These are phyloP conservation scores for Knufia petricola DNA, from an alignment of 2,329 filamentous ascomycete genomes.

Conservation along the genomic window DNA sequence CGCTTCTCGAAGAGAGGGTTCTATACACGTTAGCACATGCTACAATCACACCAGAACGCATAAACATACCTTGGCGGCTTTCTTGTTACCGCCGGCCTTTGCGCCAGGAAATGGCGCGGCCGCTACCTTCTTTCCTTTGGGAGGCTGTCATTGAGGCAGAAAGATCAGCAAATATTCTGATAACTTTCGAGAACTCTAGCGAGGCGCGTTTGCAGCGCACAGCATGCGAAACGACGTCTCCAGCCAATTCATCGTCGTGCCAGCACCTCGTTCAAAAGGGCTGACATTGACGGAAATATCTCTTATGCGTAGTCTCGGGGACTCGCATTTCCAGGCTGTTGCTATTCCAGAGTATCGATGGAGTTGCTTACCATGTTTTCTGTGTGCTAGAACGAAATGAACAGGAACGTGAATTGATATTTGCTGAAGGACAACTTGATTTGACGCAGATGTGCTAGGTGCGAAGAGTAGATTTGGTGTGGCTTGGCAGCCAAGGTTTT, in stretches of 20 bases:
- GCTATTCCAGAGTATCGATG: background rate
- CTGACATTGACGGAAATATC: background rate
- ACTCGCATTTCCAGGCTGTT: constrained; percentile 1
- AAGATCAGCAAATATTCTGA: constrained; percentile 74
- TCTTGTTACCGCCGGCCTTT: constrained; percentile 81
- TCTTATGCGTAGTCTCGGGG: background rate
- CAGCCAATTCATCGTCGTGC: constrained; percentile 37
- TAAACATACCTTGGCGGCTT: constrained; percentile 81
- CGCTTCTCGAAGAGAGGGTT: constrained; percentile 99
- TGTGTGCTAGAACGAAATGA: background rate
- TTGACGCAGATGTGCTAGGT: too few relatives aligned
- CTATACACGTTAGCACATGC: constrained; percentile 39
- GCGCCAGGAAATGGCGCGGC: constrained; percentile 91
- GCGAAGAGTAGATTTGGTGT: too few relatives aligned
- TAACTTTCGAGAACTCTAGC: constrained; percentile 78
- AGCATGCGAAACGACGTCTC: constrained; percentile 39
- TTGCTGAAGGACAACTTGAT: background rate
- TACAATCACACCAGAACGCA: background rate
- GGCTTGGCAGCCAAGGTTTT: too few relatives aligned
- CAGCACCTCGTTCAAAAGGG: constrained; percentile 8
- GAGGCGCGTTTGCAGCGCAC: constrained; percentile 48
- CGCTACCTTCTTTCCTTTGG: constrained; percentile 98
- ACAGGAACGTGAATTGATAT: background rate
- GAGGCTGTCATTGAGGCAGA: constrained; percentile 99
- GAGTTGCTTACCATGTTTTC: constrained; percentile 9